phyloP scores from a whole-genome alignment of 75 land plant species.

The Sequoiadendron giganteum region DNA sequence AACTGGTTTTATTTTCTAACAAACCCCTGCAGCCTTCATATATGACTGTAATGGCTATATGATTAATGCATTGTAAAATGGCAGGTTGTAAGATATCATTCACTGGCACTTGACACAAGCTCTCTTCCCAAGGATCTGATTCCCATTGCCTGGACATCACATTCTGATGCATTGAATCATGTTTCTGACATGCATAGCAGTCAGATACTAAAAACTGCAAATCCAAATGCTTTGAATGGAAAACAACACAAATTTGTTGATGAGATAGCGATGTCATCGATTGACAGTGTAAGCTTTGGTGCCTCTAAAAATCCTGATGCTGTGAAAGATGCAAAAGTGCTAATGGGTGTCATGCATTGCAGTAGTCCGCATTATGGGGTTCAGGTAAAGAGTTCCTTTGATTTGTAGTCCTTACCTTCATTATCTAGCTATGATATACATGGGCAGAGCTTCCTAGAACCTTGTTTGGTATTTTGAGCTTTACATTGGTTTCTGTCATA shows the following conservation, averaged over 20 bases:
- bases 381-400: constrained; percentile 55
- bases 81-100: constrained; percentile 99
- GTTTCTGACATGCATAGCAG: constrained; percentile 9
- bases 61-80: neutral
- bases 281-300: neutral
- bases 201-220: constrained; percentile 3
- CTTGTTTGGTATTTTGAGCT: constrained; percentile 2
- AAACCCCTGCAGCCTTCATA: neutral
- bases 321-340: constrained; percentile 21
- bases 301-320: constrained; percentile 6
- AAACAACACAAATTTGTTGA: neutral
- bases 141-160: constrained; percentile 92
- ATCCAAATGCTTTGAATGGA: neutral
- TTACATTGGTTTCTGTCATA: constrained; percentile 17
- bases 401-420: neutral
- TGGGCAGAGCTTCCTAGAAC: neutral
- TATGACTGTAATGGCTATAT: neutral
- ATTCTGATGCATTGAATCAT: constrained; percentile 18
- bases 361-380: constrained; percentile 93
- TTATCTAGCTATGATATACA: neutral
- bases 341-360: constrained; percentile 89
- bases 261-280: neutral
- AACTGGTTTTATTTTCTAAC: neutral
- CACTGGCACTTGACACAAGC: constrained; percentile 70
- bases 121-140: constrained; percentile 76